These are phyloP conservation scores for Trichoderma atrobrunneum DNA, from an alignment of 2,329 filamentous ascomycete species.

Conservation along the genomic window DNA sequence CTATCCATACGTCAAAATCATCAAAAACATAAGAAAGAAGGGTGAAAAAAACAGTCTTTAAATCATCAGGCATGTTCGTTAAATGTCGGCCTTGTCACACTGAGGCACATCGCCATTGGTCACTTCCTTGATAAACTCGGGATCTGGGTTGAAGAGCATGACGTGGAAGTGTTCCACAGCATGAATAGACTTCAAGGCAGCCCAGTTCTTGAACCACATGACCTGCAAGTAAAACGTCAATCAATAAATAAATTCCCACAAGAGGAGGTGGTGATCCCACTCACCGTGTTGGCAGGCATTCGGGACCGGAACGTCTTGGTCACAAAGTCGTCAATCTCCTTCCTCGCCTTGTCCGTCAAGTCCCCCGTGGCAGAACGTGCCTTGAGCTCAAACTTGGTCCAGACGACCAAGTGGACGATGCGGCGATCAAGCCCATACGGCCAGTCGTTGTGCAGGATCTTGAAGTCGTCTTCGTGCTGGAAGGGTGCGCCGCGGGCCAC, in stretches of 20 bases:
- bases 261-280: conserved; percentile 24
- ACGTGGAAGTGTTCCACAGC: conserved; percentile 93
- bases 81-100: conserved; percentile 40
- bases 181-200: conserved; percentile 76
- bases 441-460: conserved; percentile 87
- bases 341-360: conserved; percentile 61
- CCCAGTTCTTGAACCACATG: conserved; percentile 71
- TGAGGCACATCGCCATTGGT: conserved; percentile 73
- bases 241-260: background rate
- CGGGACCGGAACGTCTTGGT: conserved; percentile 59
- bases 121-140: conserved; percentile 64
- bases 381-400: conserved; percentile 82
- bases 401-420: conserved; percentile 84
- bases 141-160: conserved; percentile 78
- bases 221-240: conserved; percentile 27
- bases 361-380: conserved; percentile 65
- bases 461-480: conserved; percentile 56
- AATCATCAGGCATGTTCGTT: background rate
- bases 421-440: conserved; percentile 78
- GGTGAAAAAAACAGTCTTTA: background rate
- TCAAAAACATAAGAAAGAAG: background rate
- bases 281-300: conserved; percentile 52
- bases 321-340: conserved; percentile 70
- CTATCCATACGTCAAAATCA: background rate
- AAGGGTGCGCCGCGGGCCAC: conserved; percentile 39